Base-by-base conservation (phyloP, 352 stramenopile genomes). In the Phytophthora constricta region DNA sequence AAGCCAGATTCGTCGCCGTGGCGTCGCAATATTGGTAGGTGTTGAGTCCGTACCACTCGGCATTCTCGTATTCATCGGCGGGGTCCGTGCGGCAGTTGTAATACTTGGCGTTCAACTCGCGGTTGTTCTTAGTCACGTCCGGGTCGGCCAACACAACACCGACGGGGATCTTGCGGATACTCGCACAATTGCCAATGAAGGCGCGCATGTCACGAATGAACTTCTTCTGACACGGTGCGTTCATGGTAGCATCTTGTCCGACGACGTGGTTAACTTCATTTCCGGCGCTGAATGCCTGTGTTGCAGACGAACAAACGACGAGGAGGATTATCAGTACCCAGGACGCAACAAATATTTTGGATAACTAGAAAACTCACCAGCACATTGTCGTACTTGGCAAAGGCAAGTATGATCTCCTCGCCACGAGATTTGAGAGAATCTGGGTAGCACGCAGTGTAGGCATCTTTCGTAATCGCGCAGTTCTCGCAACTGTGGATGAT, bases 11-110 rank as follows among this genome's bases (percentile, higher is more conserved):
- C 13, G 59, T 70, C 39, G 74, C 76, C n/a, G n/a, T n/a, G 57
- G 80, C 68, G 49, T 92, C 75, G 61, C 89, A 97, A 27, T 93
- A 77, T 16, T 91, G 62, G 63, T 96, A 96, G 34, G 78, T 75
- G 66, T 96, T 97, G 54, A 97, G 75, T 25, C 87, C 87, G 62
- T 93, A 97, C 86, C 86, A 97, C 71, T 96, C 84, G 10, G 84
- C 80, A 25, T 80, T 80, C 69, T 97, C 87, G 17, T 90, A 70
- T 49, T 72, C 34, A 67, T 96, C 84, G 11, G 37, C 64, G n/a
- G 58, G 51, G 50, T 91, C 76, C 10, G 81, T 90, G 51, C 75
- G 77, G 74, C 88, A 97, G 67, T 92, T 93, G 76, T 93, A 96
- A 68, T 97, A 96, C 39, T 80, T 52, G 9, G 84, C 76, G 42